phyloP scores from a whole-genome alignment of 805 yeast species.

The Zygoascus bituminiphila region DNA sequence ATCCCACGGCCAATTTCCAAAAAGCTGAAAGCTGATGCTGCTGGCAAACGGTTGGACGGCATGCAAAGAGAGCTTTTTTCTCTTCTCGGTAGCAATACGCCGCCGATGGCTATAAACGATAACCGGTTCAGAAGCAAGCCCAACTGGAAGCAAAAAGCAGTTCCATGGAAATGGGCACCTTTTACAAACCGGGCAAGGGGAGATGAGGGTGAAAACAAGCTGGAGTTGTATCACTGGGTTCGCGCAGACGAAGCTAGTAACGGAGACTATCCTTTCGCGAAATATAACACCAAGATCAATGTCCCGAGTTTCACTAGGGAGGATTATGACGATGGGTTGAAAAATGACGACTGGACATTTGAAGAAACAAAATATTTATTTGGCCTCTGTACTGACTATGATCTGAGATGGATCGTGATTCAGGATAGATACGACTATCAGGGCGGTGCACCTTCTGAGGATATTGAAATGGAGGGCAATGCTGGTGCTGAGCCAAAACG shows the following conservation, averaged over 20 bases:
- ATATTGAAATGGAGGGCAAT: background rate
- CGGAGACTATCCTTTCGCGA: conserved; percentile 53
- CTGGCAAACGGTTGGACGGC: conserved; percentile 37
- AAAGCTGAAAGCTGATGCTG: conserved; percentile 16
- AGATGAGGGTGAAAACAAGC: conserved; percentile 30
- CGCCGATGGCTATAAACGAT: conserved; percentile 60
- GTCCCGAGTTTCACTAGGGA: conserved; percentile 61
- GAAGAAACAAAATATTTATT: conserved; percentile 77
- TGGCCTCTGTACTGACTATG: conserved; percentile 45
- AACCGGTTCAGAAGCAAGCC: conserved; percentile 57
- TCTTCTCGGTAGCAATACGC: conserved; percentile 84
- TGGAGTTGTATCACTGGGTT: conserved; percentile 75
- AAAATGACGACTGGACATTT: conserved; percentile 54
- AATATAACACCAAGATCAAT: conserved; percentile 59
- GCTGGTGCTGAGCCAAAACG: conserved; percentile 26
- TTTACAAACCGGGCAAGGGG: conserved; percentile 50
- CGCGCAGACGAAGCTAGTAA: conserved; percentile 40
- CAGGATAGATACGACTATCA: conserved; percentile 47
- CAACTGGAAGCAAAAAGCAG: conserved; percentile 50
- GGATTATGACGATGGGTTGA: conserved; percentile 40
- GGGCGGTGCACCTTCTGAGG: background rate
- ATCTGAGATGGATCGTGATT: conserved; percentile 63
- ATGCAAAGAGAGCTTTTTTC: conserved; percentile 86
- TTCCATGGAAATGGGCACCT: conserved; percentile 71
- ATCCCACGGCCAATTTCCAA: conserved; percentile 17